Percentiles rank a stretch among this genome's conserved stretches.
Conservation (phyloP, 495 filamentous ascomycete species). For the Sphaerosporella brunnea region DNA sequence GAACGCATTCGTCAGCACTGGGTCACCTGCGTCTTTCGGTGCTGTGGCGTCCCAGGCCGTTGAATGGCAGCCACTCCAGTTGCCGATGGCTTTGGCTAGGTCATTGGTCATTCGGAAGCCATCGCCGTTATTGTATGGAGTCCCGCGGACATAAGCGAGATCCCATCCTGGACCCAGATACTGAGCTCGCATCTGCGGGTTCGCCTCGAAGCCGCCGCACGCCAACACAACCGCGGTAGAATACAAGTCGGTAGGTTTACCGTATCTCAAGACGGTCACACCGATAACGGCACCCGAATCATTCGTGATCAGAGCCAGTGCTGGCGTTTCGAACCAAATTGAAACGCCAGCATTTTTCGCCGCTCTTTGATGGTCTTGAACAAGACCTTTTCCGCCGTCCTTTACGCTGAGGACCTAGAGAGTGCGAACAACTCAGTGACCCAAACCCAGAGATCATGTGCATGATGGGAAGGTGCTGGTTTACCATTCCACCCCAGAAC, state of each 20-base stretch:
- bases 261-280: not conserved
- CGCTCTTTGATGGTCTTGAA: slow-evolving; percentile 32
- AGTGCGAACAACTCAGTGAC: too few relatives aligned
- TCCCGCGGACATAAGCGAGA: slow-evolving; percentile 40
- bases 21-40: slow-evolving; percentile 33
- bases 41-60: slow-evolving; percentile 46
- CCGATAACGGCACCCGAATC: slow-evolving; percentile 6
- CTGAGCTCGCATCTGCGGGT: slow-evolving; percentile 35
- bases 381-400: slow-evolving; percentile 41
- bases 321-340: slow-evolving; percentile 31
- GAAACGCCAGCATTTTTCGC: slow-evolving; percentile 30
- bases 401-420: slow-evolving; percentile 31
- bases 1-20: slow-evolving; percentile 40
- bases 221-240: slow-evolving; percentile 35
- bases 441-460: too few relatives aligned
- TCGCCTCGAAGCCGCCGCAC: slow-evolving; percentile 45
- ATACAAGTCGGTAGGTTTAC: slow-evolving; percentile 15
- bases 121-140: slow-evolving; percentile 43
- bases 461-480: too few relatives aligned
- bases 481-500: slow-evolving; percentile 45
- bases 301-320: slow-evolving; percentile 29
- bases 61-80: slow-evolving; percentile 45
- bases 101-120: slow-evolving; percentile 35
- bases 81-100: slow-evolving; percentile 33
- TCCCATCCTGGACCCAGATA: slow-evolving; percentile 48